Evolutionary conservation across 495 filamentous ascomycete species (phyloP).

Genomic region (Penicillium coffeae): DNA sequence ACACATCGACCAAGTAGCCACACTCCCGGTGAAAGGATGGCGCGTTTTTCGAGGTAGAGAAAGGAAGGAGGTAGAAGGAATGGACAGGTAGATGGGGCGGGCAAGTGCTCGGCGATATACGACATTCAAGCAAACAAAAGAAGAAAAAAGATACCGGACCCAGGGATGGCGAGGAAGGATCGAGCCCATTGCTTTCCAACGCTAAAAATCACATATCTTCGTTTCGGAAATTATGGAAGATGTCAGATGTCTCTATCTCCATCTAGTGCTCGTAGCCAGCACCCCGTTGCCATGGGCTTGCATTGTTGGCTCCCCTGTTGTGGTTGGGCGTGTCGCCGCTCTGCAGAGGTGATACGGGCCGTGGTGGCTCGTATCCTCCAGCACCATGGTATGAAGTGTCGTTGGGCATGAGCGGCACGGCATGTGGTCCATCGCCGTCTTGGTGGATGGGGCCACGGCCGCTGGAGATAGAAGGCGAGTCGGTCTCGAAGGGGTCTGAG

Average conservation of each 20-base stretch:
- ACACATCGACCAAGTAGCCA: not conserved
- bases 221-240: constrained; percentile 29
- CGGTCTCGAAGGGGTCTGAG: constrained; percentile 71
- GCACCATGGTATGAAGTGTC: constrained; percentile 5
- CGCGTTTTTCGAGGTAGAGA: not conserved
- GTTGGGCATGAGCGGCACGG: not conserved
- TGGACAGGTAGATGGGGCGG: constrained; percentile 5
- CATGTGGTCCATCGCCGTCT: constrained; percentile 5
- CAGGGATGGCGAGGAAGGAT: constrained; percentile 23
- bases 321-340: constrained; percentile 26
- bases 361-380: constrained; percentile 30
- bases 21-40: not conserved
- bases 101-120: constrained; percentile 7
- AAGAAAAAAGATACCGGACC: constrained; percentile 13
- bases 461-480: constrained; percentile 63
- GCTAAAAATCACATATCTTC: constrained; percentile 44
- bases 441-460: constrained; percentile 33
- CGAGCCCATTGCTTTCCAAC: constrained; percentile 30
- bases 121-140: constrained; percentile 8
- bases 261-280: constrained; percentile 61
- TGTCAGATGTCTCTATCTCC: constrained; percentile 6
- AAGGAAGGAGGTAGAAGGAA: constrained; percentile 7
- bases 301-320: constrained; percentile 51
- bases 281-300: constrained; percentile 64
- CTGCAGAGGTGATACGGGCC: constrained; percentile 35